Evolutionary conservation across 108 stramenopile genomes (phyloP), one percentile per base, ranked within the genome.

Genomic region (Nitzschia sp.): DNA sequence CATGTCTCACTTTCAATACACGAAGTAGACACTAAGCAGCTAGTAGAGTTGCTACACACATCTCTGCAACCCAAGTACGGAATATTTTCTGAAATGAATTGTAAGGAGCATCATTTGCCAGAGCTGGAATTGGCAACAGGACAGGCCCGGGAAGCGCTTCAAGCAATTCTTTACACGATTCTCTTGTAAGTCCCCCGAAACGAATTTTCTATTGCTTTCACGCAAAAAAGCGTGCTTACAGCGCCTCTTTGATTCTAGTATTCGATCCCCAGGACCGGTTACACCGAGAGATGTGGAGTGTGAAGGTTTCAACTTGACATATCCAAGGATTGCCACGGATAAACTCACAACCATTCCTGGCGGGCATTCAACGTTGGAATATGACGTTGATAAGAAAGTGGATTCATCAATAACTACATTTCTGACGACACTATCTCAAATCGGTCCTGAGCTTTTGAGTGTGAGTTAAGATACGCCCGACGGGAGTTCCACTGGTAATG

Each of bases 61-160:
- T n/a, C n/a, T n/a, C n/a, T n/a, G n/a, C n/a, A n/a, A n/a, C n/a
- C n/a, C n/a, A n/a, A n/a, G n/a, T n/a, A n/a, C n/a, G n/a, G n/a
- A n/a, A n/a, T n/a, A n/a, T n/a, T n/a, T n/a, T n/a, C n/a, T n/a
- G n/a, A 13, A 59, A 94, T 94, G 92, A 94, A 94, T 76, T 89
- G 88, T 64, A 86, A 86, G 80, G 86, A 88, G 47, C 88, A 91
- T 47, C 80, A 84, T 54, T 78, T 94, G 42, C 92, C 92, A 11
- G 92, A 94, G 66, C 72, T 94, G 2, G 92, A 94, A 78, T 75
- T 90, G 26, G 80, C 92, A 34, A 94, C 92, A 46, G 88, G 86
- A 9, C 89, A 90, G 68, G 89, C 88, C 1, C 75, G 88, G 49
- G 89, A 90, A 58, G 89, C 92, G 1, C 80, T 94, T 11, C 89